Conservation (phyloP, 371 early-diverging fungal genomes). For the Syncephalastrum monosporum region DNA sequence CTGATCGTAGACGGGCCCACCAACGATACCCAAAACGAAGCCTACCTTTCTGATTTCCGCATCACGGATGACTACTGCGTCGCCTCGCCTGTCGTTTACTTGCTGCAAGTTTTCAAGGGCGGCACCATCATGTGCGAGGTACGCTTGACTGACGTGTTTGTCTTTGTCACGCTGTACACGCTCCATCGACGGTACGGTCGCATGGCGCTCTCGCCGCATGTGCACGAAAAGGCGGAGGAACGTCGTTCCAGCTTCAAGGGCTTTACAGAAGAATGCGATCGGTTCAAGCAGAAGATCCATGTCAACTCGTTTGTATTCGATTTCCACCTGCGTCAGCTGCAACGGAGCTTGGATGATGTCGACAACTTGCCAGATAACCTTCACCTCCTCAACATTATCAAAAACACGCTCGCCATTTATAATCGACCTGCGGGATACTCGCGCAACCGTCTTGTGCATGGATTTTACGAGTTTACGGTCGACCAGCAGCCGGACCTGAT, state of each 20-base stretch:
- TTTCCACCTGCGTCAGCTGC: constrained; percentile 72
- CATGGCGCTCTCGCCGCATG: constrained; percentile 42
- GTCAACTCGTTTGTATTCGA: constrained; percentile 84
- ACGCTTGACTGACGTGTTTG: constrained; percentile 67
- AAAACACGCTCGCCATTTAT: constrained; percentile 56
- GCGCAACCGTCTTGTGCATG: constrained; percentile 59
- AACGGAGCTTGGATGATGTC: constrained; percentile 52
- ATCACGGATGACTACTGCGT: constrained; percentile 30
- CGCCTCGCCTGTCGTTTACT: constrained; percentile 62
- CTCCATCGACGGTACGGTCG: constrained; percentile 66
- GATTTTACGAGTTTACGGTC: constrained; percentile 34
- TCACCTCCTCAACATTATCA: constrained; percentile 62
- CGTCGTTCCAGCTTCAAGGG: constrained; percentile 55
- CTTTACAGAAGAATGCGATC: constrained; percentile 70
- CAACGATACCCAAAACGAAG: constrained; percentile 24
- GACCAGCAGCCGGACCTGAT: constrained; percentile 32
- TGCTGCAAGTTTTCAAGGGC: constrained; percentile 62
- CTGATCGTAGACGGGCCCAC: constrained; percentile 40
- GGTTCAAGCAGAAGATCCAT: constrained; percentile 69
- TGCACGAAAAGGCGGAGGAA: constrained; percentile 46
- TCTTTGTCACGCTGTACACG: constrained; percentile 74
- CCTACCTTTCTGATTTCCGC: constrained; percentile 31
- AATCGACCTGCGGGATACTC: constrained; percentile 64
- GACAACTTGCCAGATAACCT: constrained; percentile 41
- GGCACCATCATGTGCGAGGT: constrained; percentile 78